phyloP scores from a whole-genome alignment of 768 basidiomycete species.

The Suillus sp. region DNA sequence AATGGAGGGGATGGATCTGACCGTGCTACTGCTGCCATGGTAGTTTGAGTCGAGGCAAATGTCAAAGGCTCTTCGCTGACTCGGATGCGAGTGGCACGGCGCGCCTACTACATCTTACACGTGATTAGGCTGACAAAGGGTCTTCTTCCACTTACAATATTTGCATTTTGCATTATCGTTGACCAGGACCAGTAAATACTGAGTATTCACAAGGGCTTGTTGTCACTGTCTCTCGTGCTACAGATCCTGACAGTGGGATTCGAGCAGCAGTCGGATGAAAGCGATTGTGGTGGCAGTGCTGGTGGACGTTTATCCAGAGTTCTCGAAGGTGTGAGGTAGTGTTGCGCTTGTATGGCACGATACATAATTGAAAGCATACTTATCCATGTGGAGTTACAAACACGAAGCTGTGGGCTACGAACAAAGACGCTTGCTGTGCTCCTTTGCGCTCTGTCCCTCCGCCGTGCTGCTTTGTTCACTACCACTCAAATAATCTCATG shows the following conservation, averaged over 20 bases:
- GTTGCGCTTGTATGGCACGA: neutral
- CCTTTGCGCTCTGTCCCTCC: neutral
- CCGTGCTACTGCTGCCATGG: conserved; percentile 5
- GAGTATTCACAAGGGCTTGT: too few relatives aligned
- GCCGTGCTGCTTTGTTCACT: neutral
- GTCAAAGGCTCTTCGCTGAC: conserved; percentile 7
- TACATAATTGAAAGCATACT: neutral
- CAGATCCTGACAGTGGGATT: too few relatives aligned
- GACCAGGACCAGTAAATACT: too few relatives aligned
- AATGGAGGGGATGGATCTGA: neutral
- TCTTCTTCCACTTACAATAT: too few relatives aligned
- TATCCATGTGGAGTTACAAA: neutral
- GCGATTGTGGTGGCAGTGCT: too few relatives aligned
- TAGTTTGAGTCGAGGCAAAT: neutral
- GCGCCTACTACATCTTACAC: neutral
- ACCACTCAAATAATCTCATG: conserved; percentile 6
- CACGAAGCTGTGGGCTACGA: neutral
- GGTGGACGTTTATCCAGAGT: too few relatives aligned
- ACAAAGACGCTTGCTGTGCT: conserved; percentile 1
- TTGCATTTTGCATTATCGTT: too few relatives aligned
- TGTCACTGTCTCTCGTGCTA: too few relatives aligned
- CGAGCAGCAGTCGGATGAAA: too few relatives aligned
- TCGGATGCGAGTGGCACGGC: too few relatives aligned
- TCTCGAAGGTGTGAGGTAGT: neutral
- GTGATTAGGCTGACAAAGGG: neutral